Base-by-base conservation (phyloP, 164 flowering plant genomes). In the grape (Vitis vinifera) region DNA sequence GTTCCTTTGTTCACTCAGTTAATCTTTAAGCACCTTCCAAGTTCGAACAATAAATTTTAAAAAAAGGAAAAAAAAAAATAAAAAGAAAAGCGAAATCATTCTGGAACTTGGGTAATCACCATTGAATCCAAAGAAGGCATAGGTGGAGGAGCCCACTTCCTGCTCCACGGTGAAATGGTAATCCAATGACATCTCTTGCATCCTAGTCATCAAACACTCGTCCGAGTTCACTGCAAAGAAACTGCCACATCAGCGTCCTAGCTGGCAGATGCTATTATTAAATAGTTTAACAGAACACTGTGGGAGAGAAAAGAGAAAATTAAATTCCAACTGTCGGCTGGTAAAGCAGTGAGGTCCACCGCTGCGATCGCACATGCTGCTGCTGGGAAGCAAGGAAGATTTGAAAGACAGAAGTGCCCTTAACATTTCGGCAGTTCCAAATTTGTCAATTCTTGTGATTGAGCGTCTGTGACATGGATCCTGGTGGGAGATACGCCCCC, bases 131-230 rank as follows among this genome's bases (percentile, higher is more conserved):
- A 89, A 89, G 75, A 89, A 89, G 55, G 84, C 83, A 67, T 83
- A 76, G 14, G 89, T 87, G 51, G 87, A 79, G 8, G 91, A 87
- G 1, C 91, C 91, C 56, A 85, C 92, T 75, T 86, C 92, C 68
- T 88, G 92, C 74, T 88, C 92, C 56, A 88, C 90, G 5, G 85
- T 81, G 73, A 91, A 91, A 79, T 91, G 96, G 75, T 91, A 91
- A 73, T 89, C 86, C 75, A 91, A 66, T 0, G 96, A 87, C 90
- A 91, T 91, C 67, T 91, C 90, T 76, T 91, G 93, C 85, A 91
- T 82, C 67, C 92, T 88, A 13, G 92, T 88, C 92, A 88, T 79
- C 78, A 88, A 80, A 66, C 90, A 86, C 74, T 88, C 87, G 60
- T 86, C 71, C 4, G 90, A 55, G 51, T 88, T 88, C 78, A 86